phyloP scores from a whole-genome alignment of 768 basidiomycete species.

The Cyclocybe cylindracea region DNA sequence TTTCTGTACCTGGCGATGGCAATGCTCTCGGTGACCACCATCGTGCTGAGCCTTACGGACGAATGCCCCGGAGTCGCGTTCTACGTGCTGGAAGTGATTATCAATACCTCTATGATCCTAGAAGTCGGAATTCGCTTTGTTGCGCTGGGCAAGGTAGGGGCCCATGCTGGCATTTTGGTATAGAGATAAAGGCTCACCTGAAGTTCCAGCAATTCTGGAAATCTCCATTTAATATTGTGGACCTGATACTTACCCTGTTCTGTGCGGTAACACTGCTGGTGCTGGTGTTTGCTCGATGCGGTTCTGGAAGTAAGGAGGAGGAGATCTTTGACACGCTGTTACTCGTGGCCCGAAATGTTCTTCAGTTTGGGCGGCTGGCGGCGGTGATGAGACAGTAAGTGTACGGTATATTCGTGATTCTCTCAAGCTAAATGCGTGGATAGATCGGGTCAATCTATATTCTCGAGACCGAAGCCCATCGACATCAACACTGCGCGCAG shows the following conservation, averaged over 20 bases:
- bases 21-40: conserved; percentile 81
- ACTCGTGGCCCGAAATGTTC: conserved; percentile 87
- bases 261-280: conserved; percentile 89
- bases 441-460: conserved; percentile 89
- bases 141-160: conserved; percentile 82
- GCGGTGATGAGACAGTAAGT: conserved; percentile 92
- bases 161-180: too few species aligned
- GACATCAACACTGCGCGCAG: conserved; percentile 74
- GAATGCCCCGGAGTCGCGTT: conserved; percentile 89
- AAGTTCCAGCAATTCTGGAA: conserved; percentile 88
- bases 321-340: conserved; percentile 92
- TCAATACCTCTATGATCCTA: conserved; percentile 89
- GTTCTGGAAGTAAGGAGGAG: conserved; percentile 83
- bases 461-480: conserved; percentile 83
- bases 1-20: conserved; percentile 90
- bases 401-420: conserved; percentile 5
- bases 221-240: conserved; percentile 89
- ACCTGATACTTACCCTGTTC: conserved; percentile 85
- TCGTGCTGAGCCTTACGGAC: conserved; percentile 78
- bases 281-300: conserved; percentile 86
- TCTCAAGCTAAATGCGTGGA: conserved; percentile 5
- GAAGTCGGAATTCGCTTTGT: conserved; percentile 92
- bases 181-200: neutral
- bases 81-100: conserved; percentile 86
- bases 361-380: conserved; percentile 91